These are phyloP conservation scores for Colletotrichum navitas DNA, from an alignment of 2,329 filamentous ascomycete species.

Conservation along the genomic window DNA sequence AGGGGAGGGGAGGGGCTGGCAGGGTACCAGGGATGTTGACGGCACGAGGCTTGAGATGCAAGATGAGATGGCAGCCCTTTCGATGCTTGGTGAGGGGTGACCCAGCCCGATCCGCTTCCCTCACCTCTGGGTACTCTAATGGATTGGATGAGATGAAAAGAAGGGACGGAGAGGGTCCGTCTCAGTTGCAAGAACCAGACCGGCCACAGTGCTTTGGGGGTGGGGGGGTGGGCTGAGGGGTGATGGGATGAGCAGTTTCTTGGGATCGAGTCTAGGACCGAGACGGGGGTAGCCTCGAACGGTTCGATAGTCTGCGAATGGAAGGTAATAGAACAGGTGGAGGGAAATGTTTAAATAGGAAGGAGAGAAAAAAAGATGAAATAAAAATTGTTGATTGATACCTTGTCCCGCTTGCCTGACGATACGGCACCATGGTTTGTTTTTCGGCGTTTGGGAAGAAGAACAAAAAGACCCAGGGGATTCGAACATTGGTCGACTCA, in stretches of 20 bases:
- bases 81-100: slow-evolving; percentile 23
- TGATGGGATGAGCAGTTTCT: not conserved
- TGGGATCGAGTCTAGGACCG: not conserved
- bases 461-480: not conserved
- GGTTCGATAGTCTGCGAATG: slow-evolving; percentile 4
- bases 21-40: slow-evolving; percentile 36
- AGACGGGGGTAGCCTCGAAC: slow-evolving; percentile 15
- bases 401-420: slow-evolving; percentile 1
- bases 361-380: too few species aligned
- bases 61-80: slow-evolving; percentile 39
- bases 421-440: not conserved
- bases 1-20: slow-evolving; percentile 15
- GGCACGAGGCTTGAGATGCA: slow-evolving; percentile 38
- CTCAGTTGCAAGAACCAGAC: slow-evolving; percentile 24
- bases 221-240: slow-evolving; percentile 34
- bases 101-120: slow-evolving; percentile 23
- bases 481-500: slow-evolving; percentile 23
- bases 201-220: slow-evolving; percentile 28
- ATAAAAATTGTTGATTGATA: slow-evolving; percentile 8
- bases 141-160: slow-evolving; percentile 39
- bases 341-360: not conserved
- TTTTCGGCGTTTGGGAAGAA: slow-evolving; percentile 10
- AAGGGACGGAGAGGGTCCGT: not conserved
- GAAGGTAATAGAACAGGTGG: slow-evolving; percentile 11
- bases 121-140: not conserved